Base-by-base conservation (phyloP, 2,329 filamentous ascomycete species). In the Aspergillus novofumigatus region DNA sequence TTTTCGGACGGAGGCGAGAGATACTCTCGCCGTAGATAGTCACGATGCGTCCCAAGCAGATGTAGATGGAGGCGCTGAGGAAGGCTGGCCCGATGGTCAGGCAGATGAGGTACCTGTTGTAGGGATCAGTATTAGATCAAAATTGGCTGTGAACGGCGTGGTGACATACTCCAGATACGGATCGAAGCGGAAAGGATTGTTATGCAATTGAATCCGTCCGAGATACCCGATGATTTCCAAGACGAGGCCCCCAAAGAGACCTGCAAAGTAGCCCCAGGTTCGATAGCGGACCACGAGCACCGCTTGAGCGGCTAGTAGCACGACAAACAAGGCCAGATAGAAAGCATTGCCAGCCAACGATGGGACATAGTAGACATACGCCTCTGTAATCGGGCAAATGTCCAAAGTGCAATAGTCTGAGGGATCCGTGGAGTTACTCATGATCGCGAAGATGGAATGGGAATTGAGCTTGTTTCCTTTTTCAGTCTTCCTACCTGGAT, bases 171-270 rank as follows among this genome's bases (percentile, higher is more conserved):
- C 62, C 20, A 77, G 65, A 58, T 75, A 87, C 3, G 78, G 79
- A 48, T 66, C 58, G 28, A 66, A 68, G 9, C 58, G 55, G 60
- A 77, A 80, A 1, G 75, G 75, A 64, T 88, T 80, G 41, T 78
- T 51, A 65, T 79, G 80, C 65, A 83, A 80, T 64, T 81, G 73
- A 32, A 88, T 72, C 9, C 86, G 78, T 2, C 81, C 86, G 0
- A 70, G 72, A 61, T 89, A 88, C 25, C 25, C 25, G 25, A 26
- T 26, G 3, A 26, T 26, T 26, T 26, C 25, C 25, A 26, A 26
- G 25, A 26, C 25, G 25, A 26, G 25, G 25, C 25, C 25, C 25
- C 25, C 25, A 26, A 26, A 26, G 25, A 26, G 25, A 26, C 25
- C 25, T 26, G 25, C 25, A 26, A 26, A 26, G 25, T 26, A 26